Conservation (phyloP, 2,329 filamentous ascomycete species). For the Plectosphaerella cucumerina region DNA sequence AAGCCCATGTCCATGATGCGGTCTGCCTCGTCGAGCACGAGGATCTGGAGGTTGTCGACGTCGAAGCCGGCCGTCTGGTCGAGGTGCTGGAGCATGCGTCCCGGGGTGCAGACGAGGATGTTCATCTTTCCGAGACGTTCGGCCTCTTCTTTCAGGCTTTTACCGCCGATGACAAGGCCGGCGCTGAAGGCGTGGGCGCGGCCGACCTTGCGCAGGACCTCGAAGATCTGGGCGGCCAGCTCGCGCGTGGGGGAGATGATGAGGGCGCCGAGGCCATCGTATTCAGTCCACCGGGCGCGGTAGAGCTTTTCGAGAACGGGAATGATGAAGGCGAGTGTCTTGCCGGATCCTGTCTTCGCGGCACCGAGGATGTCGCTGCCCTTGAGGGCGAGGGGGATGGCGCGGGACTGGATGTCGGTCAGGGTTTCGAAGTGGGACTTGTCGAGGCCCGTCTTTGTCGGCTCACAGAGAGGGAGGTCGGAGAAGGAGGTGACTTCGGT, state of each 20-base stretch:
- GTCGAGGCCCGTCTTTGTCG: conserved; percentile 75
- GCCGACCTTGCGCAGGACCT: conserved; percentile 86
- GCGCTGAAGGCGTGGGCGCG: conserved; percentile 87
- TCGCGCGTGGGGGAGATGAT: conserved; percentile 94
- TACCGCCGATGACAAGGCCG: conserved; percentile 89
- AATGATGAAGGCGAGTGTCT: conserved; percentile 88
- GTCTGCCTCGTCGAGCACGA: conserved; percentile 94
- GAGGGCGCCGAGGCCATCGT: conserved; percentile 86
- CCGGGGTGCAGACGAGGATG: conserved; percentile 92
- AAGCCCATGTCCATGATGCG: conserved; percentile 98
- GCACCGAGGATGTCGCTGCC: conserved; percentile 86
- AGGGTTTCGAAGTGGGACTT: conserved; percentile 84
- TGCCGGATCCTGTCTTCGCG: conserved; percentile 92
- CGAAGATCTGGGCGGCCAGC: conserved; percentile 93
- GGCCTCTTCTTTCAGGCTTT: conserved; percentile 81
- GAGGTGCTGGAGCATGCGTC: conserved; percentile 90
- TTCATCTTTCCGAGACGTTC: conserved; percentile 89
- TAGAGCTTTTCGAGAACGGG: conserved; percentile 92
- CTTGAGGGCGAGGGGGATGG: conserved; percentile 84
- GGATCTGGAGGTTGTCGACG: conserved; percentile 83
- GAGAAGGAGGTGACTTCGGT: conserved; percentile 65
- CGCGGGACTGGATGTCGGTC: conserved; percentile 86
- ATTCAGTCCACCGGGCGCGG: conserved; percentile 81
- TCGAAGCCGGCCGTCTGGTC: conserved; percentile 90
- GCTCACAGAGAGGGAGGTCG: conserved; percentile 79